These are phyloP conservation scores for Aureobasidium sp. DNA, from an alignment of 2,329 filamentous ascomycete genomes.

Conservation along the genomic window DNA sequence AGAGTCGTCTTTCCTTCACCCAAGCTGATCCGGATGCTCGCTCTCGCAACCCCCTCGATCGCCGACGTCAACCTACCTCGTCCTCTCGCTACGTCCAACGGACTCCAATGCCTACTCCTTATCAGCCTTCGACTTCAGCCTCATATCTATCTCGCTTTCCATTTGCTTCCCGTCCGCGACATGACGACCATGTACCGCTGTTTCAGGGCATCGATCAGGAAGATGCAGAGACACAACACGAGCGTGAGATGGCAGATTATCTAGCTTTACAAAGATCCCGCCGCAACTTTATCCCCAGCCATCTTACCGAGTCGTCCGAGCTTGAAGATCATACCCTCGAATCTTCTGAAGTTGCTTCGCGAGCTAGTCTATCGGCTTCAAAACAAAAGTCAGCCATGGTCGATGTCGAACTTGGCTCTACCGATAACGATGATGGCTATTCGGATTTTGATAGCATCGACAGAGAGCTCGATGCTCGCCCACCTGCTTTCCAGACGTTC, in stretches of 20 bases:
- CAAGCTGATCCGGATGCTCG: constrained; percentile 35
- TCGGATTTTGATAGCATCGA: constrained; percentile 32
- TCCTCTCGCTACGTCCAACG: constrained; percentile 41
- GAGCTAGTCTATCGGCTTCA: constrained; percentile 19
- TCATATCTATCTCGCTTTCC: constrained; percentile 70
- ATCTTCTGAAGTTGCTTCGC: background rate
- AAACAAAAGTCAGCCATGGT: constrained; percentile 65
- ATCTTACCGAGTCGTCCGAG: constrained; percentile 78
- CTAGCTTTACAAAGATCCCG: constrained; percentile 86
- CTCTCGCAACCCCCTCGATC: constrained; percentile 43
- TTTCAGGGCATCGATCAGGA: constrained; percentile 94
- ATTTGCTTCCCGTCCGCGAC: constrained; percentile 68
- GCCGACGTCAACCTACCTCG: constrained; percentile 37
- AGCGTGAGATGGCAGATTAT: constrained; percentile 86
- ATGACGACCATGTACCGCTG: constrained; percentile 67
- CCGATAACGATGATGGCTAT: constrained; percentile 41
- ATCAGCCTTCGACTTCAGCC: constrained; percentile 55
- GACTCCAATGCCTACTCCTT: constrained; percentile 63
- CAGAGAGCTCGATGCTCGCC: constrained; percentile 37
- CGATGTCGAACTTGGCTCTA: constrained; percentile 74
- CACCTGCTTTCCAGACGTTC: constrained; percentile 45
- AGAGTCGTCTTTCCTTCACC: constrained; percentile 76
- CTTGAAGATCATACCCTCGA: constrained; percentile 58
- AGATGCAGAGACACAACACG: constrained; percentile 85
- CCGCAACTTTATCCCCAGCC: constrained; percentile 76